Evolutionary conservation across 192 early-diverging fungal species (phyloP), one percentile per base, ranked within the genome.

Genomic region (Jimgerdemannia flammicorona): DNA sequence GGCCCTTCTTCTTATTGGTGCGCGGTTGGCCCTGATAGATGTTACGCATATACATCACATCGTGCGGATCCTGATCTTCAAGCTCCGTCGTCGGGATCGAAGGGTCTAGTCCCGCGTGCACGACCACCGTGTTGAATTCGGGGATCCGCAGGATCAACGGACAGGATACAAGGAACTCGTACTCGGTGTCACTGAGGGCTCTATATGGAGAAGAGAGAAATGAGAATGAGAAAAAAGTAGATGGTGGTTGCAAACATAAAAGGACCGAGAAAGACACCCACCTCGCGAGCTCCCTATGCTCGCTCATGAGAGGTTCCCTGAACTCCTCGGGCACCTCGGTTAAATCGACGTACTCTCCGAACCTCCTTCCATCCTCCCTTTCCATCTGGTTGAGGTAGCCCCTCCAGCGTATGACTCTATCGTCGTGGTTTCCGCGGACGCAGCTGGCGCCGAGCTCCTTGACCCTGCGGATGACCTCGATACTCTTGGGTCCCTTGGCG

Each of bases 381-480:
- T 70, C 75, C 3, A 87, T 80, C 19, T 77, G 77, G 19, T 87
- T 71, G n/a, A 89, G 78, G 64, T 81, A 86, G 40, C 83, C 83
- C 41, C 84, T 80, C 79, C 88, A 88, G 14, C 87, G 79, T n/a
- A 93, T 79, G 3, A 93, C 87, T 49, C 82, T 82, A 76, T 94
- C 91, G 67, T 94, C 93, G 65, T 94, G 93, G 75, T 94, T 94
- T 40, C 93, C 93, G 20, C 91, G 86, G 3, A 90, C 87, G 75
- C 88, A 86, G 75, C 83, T 79, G 18, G 86, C 87, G 18, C 74
- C 75, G 3, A 89, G 66, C 43, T 84, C 72, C 44, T 80, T 70
- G 2, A 89, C 89, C 14, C 80, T 79, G 63, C 83, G 78, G 43
- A 93, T 69, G 1, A 93, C 91, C 17, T 83, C 83, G 3, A 86